These are phyloP conservation scores for Metschnikowia kunwiensis DNA, from an alignment of 805 yeast genomes.

Conservation along the genomic window DNA sequence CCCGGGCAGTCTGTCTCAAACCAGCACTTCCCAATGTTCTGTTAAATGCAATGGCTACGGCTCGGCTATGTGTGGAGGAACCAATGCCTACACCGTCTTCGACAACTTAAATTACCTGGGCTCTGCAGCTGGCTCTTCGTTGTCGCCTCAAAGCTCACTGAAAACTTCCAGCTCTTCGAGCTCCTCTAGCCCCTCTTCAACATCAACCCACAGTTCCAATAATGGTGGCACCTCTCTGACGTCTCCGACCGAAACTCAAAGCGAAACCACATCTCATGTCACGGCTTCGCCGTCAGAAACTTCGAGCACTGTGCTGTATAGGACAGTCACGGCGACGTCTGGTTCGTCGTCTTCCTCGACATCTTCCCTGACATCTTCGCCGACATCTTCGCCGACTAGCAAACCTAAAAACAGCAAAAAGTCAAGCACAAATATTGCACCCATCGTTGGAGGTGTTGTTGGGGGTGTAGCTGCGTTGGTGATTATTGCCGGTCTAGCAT, in stretches of 20 bases:
- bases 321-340: slow-evolving; percentile 16
- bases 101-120: slow-evolving; percentile 16
- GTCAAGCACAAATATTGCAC: slow-evolving; percentile 31
- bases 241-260: not conserved
- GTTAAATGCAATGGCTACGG: slow-evolving; percentile 36
- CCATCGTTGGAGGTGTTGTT: slow-evolving; percentile 46
- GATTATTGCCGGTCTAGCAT: slow-evolving; percentile 26
- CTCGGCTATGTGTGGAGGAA: slow-evolving; percentile 37
- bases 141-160: slow-evolving; percentile 2
- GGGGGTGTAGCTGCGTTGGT: slow-evolving; percentile 38
- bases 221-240: not conserved
- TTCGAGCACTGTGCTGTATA: slow-evolving; percentile 6
- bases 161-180: slow-evolving; percentile 4
- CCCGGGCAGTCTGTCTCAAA: slow-evolving; percentile 22
- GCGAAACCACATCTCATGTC: not conserved
- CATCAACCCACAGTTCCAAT: slow-evolving; percentile 1
- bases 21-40: slow-evolving; percentile 25
- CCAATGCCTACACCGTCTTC: slow-evolving; percentile 29
- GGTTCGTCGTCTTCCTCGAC: slow-evolving; percentile 9
- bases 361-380: no score
- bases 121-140: slow-evolving; percentile 6
- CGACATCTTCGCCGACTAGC: not conserved
- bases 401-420: slow-evolving; percentile 12
- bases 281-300: slow-evolving; percentile 5
- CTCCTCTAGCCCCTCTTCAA: slow-evolving; percentile 10